Base-by-base conservation (phyloP, 2,329 filamentous ascomycete species). In the Colletotrichum chlorophyti region DNA sequence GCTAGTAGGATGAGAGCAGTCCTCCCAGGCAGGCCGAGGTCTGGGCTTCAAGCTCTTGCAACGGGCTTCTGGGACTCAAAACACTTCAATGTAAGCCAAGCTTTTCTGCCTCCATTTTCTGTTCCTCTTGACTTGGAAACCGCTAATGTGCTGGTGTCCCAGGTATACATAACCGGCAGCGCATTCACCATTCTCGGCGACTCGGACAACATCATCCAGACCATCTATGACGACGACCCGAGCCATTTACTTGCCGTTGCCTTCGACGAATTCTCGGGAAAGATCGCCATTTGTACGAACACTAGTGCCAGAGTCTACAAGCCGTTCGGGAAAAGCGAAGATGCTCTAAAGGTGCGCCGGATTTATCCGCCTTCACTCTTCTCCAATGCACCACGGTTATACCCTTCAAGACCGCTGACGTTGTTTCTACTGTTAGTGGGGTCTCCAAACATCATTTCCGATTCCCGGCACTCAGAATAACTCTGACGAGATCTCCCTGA, bases 131-230 rank as follows among this genome's bases (percentile, higher is more conserved):
- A 31, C 17, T 12, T 12, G 17, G 35, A 63, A 19, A 6, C 14
- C 29, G 53, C 47, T 64, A 43, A 64, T 35, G 8, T 37, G n/a
- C 11, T 26, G 10, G 23, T 24, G 40, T 47, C 34, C 27, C 68
- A 96, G 91, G 86, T 87, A 48, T 99, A 98, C 76, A 90, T 97
- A 64, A 95, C 91, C 60, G 94, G 94, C 68, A 91, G 89, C 74
- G 91, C 91, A 61, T 85, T 98, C 64, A 86, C 95, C 50, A 88
- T 99, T 67, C 86, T 98, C 65, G 84, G 86, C 69, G 89, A 87
- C 47, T 84, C 91, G 49, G 82, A 88, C 61, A 84, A 84, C 52
- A 85, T 97, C 63, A 76, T 97, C 29, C 95, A 99, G 74, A 97
- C 93, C 4, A 89, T 96, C 65, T 96, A 97, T 76, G 88, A 95